Conservation (phyloP, 257 asterid species). For the Eustoma russellianum region DNA sequence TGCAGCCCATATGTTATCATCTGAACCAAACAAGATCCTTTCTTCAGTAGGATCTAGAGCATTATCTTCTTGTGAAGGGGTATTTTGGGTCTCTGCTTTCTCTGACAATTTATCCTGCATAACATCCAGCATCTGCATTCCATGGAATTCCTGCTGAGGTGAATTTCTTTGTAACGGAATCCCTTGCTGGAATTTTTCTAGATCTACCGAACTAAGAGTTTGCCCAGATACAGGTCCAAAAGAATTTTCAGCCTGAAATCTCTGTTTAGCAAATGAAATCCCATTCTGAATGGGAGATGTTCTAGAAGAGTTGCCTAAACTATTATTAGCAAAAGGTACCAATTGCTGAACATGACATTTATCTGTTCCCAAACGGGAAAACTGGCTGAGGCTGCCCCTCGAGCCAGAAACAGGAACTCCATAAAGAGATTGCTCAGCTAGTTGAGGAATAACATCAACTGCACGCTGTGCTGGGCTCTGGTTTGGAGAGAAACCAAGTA, state of each 20-base stretch:
- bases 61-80: slow-evolving; percentile 41
- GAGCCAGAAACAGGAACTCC: slow-evolving; percentile 82
- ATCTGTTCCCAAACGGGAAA: slow-evolving; percentile 41
- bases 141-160: slow-evolving; percentile 25
- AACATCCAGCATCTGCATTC: slow-evolving; percentile 34
- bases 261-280: slow-evolving; percentile 31
- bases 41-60: slow-evolving; percentile 86
- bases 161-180: slow-evolving; percentile 36
- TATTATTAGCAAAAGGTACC: slow-evolving; percentile 33
- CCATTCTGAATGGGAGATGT: slow-evolving; percentile 42
- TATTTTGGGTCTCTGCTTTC: slow-evolving; percentile 24
- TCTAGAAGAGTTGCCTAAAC: slow-evolving; percentile 36
- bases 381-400: slow-evolving; percentile 49
- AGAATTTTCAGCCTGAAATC: slow-evolving; percentile 41
- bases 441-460: slow-evolving; percentile 49
- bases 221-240: slow-evolving; percentile 37
- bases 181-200: slow-evolving; percentile 40
- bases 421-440: slow-evolving; percentile 72
- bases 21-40: slow-evolving; percentile 83
- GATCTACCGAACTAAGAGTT: slow-evolving; percentile 24
- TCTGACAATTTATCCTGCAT: slow-evolving; percentile 32
- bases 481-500: slow-evolving; percentile 39
- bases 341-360: slow-evolving; percentile 43
- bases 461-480: slow-evolving; percentile 39
- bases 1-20: slow-evolving; percentile 72